A percentile compares a stretch with the other conserved stretches of the same genome.
Conservation (phyloP, 345 rosid genomes). For the Tarenaya hassleriana region DNA sequence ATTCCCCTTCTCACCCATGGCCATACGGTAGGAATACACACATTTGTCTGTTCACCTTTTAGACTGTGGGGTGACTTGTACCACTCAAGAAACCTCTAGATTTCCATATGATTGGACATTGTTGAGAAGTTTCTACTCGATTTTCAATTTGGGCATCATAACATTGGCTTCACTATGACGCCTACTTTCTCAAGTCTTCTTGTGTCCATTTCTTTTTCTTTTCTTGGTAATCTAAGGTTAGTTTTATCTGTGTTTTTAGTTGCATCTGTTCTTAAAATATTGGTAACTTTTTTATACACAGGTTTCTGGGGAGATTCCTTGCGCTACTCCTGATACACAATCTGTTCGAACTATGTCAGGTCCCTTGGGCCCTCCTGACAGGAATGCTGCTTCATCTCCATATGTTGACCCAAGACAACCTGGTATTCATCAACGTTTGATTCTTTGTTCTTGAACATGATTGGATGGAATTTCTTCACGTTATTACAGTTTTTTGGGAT, state of each 20-base stretch:
- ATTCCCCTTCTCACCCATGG: slow-evolving; percentile 93
- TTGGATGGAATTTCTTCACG: slow-evolving; percentile 4
- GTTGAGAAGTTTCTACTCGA: slow-evolving; percentile 4
- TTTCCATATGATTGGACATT: background rate
- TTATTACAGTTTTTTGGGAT: slow-evolving; percentile 7
- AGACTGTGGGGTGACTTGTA: slow-evolving; percentile 4
- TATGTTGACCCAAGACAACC: slow-evolving; percentile 96
- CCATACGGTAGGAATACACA: slow-evolving; percentile 48
- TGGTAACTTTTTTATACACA: slow-evolving; percentile 24
- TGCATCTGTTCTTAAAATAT: slow-evolving; percentile 10
- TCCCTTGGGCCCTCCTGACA: slow-evolving; percentile 90
- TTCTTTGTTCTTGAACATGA: slow-evolving; percentile 6
- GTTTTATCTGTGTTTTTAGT: background rate
- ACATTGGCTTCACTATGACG: background rate
- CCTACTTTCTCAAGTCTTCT: too few species aligned
- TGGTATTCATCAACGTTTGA: slow-evolving; percentile 39
- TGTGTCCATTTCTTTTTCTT: too few species aligned
- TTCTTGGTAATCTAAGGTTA: slow-evolving; percentile 9
- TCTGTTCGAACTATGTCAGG: slow-evolving; percentile 97
- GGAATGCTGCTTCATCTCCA: slow-evolving; percentile 72
- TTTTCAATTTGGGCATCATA: slow-evolving; percentile 10
- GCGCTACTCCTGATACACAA: slow-evolving; percentile 76
- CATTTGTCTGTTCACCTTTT: background rate
- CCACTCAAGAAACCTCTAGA: background rate
- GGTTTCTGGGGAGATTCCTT: slow-evolving; percentile 97